Conservation (phyloP, 2,329 filamentous ascomycete species). For the Ophioceras dolichostomum region DNA sequence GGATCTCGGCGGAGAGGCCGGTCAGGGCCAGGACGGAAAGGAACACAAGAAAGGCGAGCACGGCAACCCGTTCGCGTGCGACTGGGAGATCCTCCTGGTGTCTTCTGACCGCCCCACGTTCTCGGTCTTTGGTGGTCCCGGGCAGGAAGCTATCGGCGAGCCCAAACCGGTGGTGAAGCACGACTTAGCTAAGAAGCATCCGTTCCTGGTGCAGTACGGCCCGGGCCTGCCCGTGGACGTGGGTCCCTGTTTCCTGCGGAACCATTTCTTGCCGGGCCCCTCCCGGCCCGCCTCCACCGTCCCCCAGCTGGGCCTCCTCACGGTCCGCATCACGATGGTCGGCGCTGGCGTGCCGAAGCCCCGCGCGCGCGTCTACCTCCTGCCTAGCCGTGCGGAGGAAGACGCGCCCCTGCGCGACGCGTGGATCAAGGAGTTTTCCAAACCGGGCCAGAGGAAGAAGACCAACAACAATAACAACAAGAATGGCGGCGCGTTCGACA, state of each 20-base stretch:
- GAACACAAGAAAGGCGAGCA: constrained; percentile 72
- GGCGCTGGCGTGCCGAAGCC: constrained; percentile 57
- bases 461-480: constrained; percentile 7
- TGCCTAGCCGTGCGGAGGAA: constrained; percentile 39
- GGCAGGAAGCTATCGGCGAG: no score
- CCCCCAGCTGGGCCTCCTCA: constrained; percentile 28
- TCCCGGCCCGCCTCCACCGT: not conserved
- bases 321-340: constrained; percentile 54
- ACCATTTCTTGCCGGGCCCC: no score
- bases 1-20: constrained; percentile 37
- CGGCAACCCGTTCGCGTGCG: constrained; percentile 70
- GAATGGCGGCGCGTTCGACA: constrained; percentile 7
- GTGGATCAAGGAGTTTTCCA: constrained; percentile 52
- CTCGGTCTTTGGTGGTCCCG: no score
- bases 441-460: constrained; percentile 3
- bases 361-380: constrained; percentile 75
- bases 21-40: constrained; percentile 22
- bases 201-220: no score
- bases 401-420: constrained; percentile 44
- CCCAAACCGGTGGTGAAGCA: no score
- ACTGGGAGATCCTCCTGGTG: constrained; percentile 70
- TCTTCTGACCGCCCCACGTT: no score
- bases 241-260: no score
- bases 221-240: no score
- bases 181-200: no score